phyloP scores from a whole-genome alignment of 2,329 filamentous ascomycete genomes.

The Pseudogymnoascus sp. region DNA sequence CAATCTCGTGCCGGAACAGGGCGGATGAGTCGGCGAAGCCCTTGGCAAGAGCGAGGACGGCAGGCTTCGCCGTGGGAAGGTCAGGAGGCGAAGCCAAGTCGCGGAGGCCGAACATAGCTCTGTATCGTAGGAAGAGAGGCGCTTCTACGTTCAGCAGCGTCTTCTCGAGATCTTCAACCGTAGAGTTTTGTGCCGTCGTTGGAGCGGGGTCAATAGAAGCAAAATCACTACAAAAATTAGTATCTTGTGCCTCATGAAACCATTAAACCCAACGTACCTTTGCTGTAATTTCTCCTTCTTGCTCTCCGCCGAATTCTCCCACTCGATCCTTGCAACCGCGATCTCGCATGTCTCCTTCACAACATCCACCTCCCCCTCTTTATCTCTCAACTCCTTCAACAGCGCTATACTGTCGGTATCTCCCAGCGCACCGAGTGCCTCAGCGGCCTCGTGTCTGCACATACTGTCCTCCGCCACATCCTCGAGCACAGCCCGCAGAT shows the following conservation, averaged over 20 bases:
- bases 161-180: constrained; percentile 67
- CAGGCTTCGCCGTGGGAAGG: constrained; percentile 80
- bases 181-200: constrained; percentile 56
- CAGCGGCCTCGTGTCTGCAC: constrained; percentile 93
- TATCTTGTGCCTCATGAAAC: constrained; percentile 10
- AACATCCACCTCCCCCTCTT: constrained; percentile 66
- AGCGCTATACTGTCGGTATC: constrained; percentile 67
- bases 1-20: constrained; percentile 94
- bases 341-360: constrained; percentile 97
- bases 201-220: constrained; percentile 92
- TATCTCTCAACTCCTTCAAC: constrained; percentile 66
- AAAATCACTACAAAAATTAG: constrained; percentile 63
- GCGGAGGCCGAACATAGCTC: constrained; percentile 95
- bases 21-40: constrained; percentile 82
- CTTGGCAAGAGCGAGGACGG: constrained; percentile 75
- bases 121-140: constrained; percentile 86
- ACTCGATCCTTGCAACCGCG: constrained; percentile 86
- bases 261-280: constrained; percentile 51
- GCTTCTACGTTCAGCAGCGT: constrained; percentile 70
- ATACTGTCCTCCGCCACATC: constrained; percentile 82
- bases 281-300: constrained; percentile 70
- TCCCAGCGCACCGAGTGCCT: constrained; percentile 84
- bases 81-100: constrained; percentile 92
- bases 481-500: constrained; percentile 65
- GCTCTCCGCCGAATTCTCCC: constrained; percentile 71